Percentiles rank a stretch among this genome's conserved stretches.
Evolutionary conservation across 768 basidiomycete species (phyloP).

Genomic region (Amanita exitialis): DNA sequence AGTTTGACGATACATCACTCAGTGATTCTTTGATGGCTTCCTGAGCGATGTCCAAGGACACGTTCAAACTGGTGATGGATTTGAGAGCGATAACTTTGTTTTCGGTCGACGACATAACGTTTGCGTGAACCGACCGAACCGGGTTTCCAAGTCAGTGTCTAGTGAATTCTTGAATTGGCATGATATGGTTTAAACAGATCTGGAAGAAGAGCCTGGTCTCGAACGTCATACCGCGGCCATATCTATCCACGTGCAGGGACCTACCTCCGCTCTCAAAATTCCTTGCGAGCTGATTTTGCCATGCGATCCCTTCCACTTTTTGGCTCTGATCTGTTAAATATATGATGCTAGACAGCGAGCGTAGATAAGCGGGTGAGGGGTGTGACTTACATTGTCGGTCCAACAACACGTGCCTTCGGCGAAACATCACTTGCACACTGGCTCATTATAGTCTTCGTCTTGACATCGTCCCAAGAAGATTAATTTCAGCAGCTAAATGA

Average conservation of each 20-base stretch:
- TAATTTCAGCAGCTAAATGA: constrained; percentile 40
- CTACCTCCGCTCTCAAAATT: constrained; percentile 45
- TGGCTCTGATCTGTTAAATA: constrained; percentile 22
- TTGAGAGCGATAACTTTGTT: constrained; percentile 58
- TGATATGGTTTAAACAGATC: neutral
- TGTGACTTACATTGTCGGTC: no score
- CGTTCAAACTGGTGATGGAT: constrained; percentile 63
- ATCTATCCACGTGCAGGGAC: constrained; percentile 5
- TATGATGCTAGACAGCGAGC: no score
- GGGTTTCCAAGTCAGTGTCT: constrained; percentile 13
- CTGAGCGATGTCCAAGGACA: constrained; percentile 21
- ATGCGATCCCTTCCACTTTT: constrained; percentile 38
- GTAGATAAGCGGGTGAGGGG: no score
- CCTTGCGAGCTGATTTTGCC: constrained; percentile 53
- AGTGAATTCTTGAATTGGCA: neutral
- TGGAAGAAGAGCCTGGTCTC: neutral
- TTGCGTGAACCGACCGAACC: constrained; percentile 24
- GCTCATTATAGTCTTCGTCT: constrained; percentile 40
- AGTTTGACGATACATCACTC: constrained; percentile 21
- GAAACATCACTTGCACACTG: constrained; percentile 52
- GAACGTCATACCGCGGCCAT: constrained; percentile 1
- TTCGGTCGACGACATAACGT: constrained; percentile 24
- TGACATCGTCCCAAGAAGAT: constrained; percentile 51
- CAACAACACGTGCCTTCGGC: constrained; percentile 45
- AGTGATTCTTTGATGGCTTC: constrained; percentile 22